Base-by-base conservation (phyloP, 2,329 filamentous ascomycete genomes). In the Ambrosiella beaveri region DNA sequence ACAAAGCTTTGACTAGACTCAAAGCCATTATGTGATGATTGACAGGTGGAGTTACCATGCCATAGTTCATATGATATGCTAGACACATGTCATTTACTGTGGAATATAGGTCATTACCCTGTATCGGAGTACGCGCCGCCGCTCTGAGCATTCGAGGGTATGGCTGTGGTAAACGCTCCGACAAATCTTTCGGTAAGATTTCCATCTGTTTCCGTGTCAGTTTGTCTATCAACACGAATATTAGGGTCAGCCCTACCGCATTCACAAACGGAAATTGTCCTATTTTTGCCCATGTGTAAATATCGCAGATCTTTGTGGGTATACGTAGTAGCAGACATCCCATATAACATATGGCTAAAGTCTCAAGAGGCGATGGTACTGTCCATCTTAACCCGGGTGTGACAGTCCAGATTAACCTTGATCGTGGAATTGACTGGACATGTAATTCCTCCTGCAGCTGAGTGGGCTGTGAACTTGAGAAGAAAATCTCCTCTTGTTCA, bases 301-400 rank as follows among this genome's bases (percentile, higher is more conserved):
- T 69, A 62, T 94, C 86, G 9, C 81, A 84, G 7, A 91, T 72
- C 19, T 82, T 81, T n/a, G 87, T 75, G 0, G 90, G 88, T 58
- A 93, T 74, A 58, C 85, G 81, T 63, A 95, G 73, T 35, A 95
- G 73, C 51, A 93, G 65, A 41, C 81, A 81, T 1, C 81, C 90
- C 39, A 96, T 69, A 70, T 96, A 96, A 66, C 86, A 89, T 9
- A 95, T 68, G 1, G 76, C 82, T 56, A 97, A 69, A 0, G 84
- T 85, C 63, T 95, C 90, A 47, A 86, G 71, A 40, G 94, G 71
- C 56, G 73, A 80, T 1, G 90, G 89, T 64, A 80, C 64, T 53
- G 75, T 72, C 73, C 80, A 77, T 50, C 72, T 67, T 63, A 72
- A 68, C 5, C 73, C 72, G 35, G 70, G 65, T 58, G 74, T 70